These are phyloP conservation scores for Firmiana major DNA, from an alignment of 345 rosid genomes.

Conservation along the genomic window DNA sequence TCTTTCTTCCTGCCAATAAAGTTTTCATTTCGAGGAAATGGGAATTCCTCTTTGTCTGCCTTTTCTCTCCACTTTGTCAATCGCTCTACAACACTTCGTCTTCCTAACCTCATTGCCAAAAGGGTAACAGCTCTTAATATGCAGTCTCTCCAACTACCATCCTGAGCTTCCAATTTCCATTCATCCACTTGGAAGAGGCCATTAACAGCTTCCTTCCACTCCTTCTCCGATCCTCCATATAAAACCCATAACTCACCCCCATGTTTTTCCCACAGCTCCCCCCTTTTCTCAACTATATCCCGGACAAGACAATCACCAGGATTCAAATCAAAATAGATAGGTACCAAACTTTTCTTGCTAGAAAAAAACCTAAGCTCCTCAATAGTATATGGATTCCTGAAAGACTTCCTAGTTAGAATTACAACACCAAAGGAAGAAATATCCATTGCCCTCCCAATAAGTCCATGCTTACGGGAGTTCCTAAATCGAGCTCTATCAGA, in stretches of 20 bases:
- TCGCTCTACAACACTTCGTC: conserved; percentile 85
- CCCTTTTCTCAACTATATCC: conserved; percentile 92
- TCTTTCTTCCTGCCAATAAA: conserved; percentile 93
- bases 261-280: conserved; percentile 89
- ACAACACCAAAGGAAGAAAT: conserved; percentile 83
- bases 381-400: conserved; percentile 69
- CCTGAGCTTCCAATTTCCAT: conserved; percentile 89
- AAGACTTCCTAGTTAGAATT: conserved; percentile 74
- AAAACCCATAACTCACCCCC: conserved; percentile 85
- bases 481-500: conserved; percentile 76
- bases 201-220: conserved; percentile 87
- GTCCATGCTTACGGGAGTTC: conserved; percentile 61
- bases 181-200: conserved; percentile 70
- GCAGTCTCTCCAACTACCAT: conserved; percentile 93
- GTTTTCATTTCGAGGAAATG: conserved; percentile 69
- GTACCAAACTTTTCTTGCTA: conserved; percentile 84
- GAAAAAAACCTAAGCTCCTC: conserved; percentile 84
- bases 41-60: conserved; percentile 84
- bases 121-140: conserved; percentile 64
- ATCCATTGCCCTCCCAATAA: conserved; percentile 78
- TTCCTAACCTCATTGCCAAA: conserved; percentile 72
- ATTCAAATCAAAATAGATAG: conserved; percentile 71
- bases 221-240: conserved; percentile 86
- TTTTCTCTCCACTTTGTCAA: conserved; percentile 80
- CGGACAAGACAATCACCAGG: conserved; percentile 86